Conservation (phyloP, 352 stramenopile genomes). For the Sclerospora graminicola region DNA sequence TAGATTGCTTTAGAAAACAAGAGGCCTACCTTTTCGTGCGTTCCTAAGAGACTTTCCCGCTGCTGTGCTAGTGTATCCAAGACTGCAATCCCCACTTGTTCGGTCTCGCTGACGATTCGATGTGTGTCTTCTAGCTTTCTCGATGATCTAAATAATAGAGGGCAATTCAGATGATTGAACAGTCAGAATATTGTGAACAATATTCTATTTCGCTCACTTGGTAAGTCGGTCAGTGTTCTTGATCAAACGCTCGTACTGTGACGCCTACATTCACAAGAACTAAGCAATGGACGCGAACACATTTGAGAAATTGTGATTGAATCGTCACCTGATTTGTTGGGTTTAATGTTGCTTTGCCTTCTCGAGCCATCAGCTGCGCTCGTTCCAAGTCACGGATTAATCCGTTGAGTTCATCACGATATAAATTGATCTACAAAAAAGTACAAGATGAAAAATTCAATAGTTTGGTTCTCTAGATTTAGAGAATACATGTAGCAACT, state of each 20-base stretch:
- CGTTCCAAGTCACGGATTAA: constrained; percentile 60
- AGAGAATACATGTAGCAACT: too few species aligned
- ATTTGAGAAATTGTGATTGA: too few species aligned
- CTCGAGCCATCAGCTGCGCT: constrained; percentile 53
- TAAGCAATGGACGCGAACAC: neutral
- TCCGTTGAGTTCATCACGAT: constrained; percentile 58
- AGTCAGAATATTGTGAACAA: too few species aligned
- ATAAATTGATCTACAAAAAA: constrained; percentile 41
- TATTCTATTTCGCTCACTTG: constrained; percentile 20
- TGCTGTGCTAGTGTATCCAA: constrained; percentile 60
- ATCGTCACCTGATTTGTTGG: constrained; percentile 24
- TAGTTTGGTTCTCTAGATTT: too few species aligned
- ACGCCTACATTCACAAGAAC: constrained; percentile 18
- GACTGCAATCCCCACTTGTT: constrained; percentile 61
- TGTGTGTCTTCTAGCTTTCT: constrained; percentile 55
- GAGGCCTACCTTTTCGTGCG: constrained; percentile 47
- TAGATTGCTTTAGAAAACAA: too few species aligned
- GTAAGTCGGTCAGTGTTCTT: constrained; percentile 56
- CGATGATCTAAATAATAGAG: constrained; percentile 46
- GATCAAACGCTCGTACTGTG: constrained; percentile 60
- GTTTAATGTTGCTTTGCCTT: constrained; percentile 22
- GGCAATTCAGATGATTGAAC: too few species aligned
- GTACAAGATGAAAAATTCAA: neutral
- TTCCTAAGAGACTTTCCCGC: constrained; percentile 52
- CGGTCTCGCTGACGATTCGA: constrained; percentile 52